Evolutionary conservation across 2,329 filamentous ascomycete genomes (phyloP).

Genomic region (Epichloe sibirici): DNA sequence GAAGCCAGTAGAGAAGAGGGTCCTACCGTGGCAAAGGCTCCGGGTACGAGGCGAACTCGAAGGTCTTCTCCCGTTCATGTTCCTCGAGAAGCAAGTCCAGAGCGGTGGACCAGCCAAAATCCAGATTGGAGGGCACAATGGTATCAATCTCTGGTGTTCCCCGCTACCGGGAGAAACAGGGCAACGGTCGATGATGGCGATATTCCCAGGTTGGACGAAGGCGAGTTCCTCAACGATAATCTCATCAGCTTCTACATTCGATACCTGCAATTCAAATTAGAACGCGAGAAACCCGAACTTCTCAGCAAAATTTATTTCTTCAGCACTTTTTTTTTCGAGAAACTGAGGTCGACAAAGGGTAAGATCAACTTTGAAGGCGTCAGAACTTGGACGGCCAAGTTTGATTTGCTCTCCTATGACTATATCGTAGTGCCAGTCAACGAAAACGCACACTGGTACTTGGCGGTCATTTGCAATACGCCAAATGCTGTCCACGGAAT

Average conservation of each 20-base stretch:
- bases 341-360: conserved; percentile 50
- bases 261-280: conserved; percentile 52
- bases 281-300: conserved; percentile 40
- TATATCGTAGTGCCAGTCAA: conserved; percentile 91
- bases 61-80: conserved; percentile 9
- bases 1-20: not conserved
- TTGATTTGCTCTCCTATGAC: conserved; percentile 75
- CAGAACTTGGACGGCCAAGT: conserved; percentile 72
- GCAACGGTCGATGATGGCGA: conserved; percentile 60
- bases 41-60: conserved; percentile 15
- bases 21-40: not conserved
- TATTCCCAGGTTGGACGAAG: conserved; percentile 66
- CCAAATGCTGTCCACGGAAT: conserved; percentile 39
- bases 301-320: conserved; percentile 68
- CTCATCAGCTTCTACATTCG: conserved; percentile 80
- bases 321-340: conserved; percentile 88
- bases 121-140: conserved; percentile 39
- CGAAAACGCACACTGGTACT: conserved; percentile 79
- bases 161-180: conserved; percentile 42
- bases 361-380: conserved; percentile 77
- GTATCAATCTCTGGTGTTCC: conserved; percentile 50
- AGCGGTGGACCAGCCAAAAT: conserved; percentile 39
- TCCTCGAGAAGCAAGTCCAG: conserved; percentile 8
- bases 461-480: conserved; percentile 89
- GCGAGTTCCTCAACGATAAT: conserved; percentile 84